Evolutionary conservation across 1,284 basidiomycete species (phyloP), one percentile per base, ranked within the genome.

Genomic region (Pisolithus thermaeus): DNA sequence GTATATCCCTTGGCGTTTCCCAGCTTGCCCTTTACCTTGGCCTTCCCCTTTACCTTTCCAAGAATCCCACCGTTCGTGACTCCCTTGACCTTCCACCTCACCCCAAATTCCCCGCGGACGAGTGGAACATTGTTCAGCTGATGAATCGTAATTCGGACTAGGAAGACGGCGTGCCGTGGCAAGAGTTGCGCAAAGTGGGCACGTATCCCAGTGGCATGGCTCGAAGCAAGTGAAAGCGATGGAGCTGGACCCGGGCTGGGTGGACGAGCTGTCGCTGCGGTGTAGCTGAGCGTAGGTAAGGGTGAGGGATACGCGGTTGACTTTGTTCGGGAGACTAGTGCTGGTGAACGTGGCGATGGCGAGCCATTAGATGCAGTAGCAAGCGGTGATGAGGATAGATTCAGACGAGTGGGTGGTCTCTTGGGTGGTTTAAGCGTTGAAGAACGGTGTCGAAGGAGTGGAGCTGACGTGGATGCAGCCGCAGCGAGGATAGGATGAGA

Each of bases 101-200:
- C 78, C 14, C 75, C 80, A 61, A 92, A 92, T 60, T 88, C 77
- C 55, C 90, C 90, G 38, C 72, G 70, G 46, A 91, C 80, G 54
- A 90, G 78, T 0, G 90, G 89, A 0, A 92, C 83, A 60, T 83
- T 87, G 40, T 79, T 75, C 28, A 92, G 76, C 59, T 90, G 81
- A 65, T 90, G 87, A 41, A 92, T 76, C 32, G 74, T 73, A 43
- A 92, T 64, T 16, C 74, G 71, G 27, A 83, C 80, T 51, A 80
- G 77, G 68, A 92, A 91, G 52, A 80, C 76, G 3, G 86, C 79
- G 37, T 66, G 66, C 30, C 64, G 50, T 14, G 64, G 67, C 18
- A 66, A 52, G 42, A 66, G 61, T 6, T 69, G 63, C 5, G 67
- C 61, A 7, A 66, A 46, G 38, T 66, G 64, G 2, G 65, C 64